Evolutionary conservation across 2,329 filamentous ascomycete genomes (phyloP), one percentile per base, ranked within the genome.

Genomic region (Botrytis elliptica): DNA sequence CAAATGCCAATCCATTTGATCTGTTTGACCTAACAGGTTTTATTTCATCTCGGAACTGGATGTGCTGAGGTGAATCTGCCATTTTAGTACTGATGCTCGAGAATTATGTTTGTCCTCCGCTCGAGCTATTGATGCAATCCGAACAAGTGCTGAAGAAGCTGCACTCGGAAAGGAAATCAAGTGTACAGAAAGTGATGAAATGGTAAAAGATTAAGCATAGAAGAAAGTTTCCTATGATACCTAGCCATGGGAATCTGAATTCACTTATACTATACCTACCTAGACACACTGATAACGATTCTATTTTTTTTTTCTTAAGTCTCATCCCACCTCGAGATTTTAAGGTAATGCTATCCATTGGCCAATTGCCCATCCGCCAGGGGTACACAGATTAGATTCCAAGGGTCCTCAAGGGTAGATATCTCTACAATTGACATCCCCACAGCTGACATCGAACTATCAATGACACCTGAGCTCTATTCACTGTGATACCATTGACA

Each of bases 31-130:
- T 76, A 12, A 76, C 75, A 33, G 77, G 77, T 68, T 72, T 73
- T 57, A 79, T 79, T 4, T 76, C 76, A 29, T 79, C 77, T 42
- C 73, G 75, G 40, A 77, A 77, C 25, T 78, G 77, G 36, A 78
- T 75, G n/a, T 60, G 75, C 20, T 73, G 74, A 22, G 49, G 49
- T 66, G 63, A 65, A 73, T 75, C 75, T 42, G 74, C 73, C 78
- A 79, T 79, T 46, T 46, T 46, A 29, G 5, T 42, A 33, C 49
- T 25, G 7, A 40, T 3, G 20, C 38, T 57, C 36, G 18, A 69
- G 49, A 55, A 25, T 29, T 29, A 4, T 33, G 49, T 10, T 25
- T 57, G 52, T 42, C 36, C 65, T 68, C 36, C 29, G 49, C 65
- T 42, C 22, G 10, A 36, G 33, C 12, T 22, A 42, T 55, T 33